phyloP scores from a whole-genome alignment of 257 asterid species.

The Solanum lignicaule region DNA sequence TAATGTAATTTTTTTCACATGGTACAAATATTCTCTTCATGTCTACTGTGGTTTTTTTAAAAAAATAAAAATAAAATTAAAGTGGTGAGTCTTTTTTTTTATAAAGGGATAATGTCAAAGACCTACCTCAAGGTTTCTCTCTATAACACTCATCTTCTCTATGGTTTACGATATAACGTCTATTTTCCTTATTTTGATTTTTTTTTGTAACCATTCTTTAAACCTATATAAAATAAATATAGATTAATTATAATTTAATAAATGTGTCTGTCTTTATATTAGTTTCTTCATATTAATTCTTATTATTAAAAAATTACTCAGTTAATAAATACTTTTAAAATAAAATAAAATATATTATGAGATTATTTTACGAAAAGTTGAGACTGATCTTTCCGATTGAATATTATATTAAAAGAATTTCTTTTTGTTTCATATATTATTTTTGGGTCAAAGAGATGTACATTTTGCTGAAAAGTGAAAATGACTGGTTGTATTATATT shows the following conservation, averaged over 20 bases:
- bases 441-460: neutral
- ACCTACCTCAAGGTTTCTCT: too few species aligned
- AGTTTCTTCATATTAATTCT: neutral
- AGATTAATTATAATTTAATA: too few species aligned
- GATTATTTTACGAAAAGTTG: neutral
- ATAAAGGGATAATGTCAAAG: too few species aligned
- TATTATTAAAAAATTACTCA: too few species aligned
- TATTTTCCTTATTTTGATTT: too few species aligned
- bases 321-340: too few species aligned
- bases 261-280: neutral
- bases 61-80: too few species aligned
- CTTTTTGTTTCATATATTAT: neutral
- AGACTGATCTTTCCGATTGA: neutral
- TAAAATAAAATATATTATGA: neutral
- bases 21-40: neutral
- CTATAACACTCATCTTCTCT: too few species aligned
- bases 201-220: too few species aligned
- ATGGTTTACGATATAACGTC: too few species aligned
- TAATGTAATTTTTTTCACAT: neutral
- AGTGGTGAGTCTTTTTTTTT: neutral
- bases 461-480: neutral
- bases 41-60: neutral
- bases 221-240: too few species aligned
- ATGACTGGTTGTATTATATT: neutral
- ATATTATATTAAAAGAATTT: neutral